Evolutionary conservation across 768 basidiomycete species (phyloP).

Genomic region (Lactarius vividus): DNA sequence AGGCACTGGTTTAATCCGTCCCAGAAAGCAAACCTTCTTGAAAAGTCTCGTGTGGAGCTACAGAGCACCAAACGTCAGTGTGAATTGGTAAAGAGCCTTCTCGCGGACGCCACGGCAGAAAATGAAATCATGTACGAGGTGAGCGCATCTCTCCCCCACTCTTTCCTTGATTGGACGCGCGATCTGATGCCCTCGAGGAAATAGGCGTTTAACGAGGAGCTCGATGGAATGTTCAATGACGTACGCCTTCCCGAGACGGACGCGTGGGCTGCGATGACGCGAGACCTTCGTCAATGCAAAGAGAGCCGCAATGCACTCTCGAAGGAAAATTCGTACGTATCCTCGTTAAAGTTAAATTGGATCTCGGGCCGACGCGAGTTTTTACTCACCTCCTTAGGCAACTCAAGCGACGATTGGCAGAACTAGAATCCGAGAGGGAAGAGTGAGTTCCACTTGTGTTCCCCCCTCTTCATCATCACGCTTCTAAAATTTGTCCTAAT

Average conservation of each 20-base stretch:
- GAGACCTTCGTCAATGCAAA: conserved; percentile 72
- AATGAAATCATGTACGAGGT: conserved; percentile 95
- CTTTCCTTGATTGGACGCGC: background rate
- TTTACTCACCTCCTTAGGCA: conserved; percentile 42
- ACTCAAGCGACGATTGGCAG: conserved; percentile 66
- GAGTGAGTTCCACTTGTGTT: conserved; percentile 53
- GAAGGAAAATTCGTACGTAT: conserved; percentile 76
- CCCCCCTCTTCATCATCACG: background rate
- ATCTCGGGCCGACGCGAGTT: conserved; percentile 12
- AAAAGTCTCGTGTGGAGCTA: conserved; percentile 60
- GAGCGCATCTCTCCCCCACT: conserved; percentile 28
- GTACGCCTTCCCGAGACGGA: conserved; percentile 77
- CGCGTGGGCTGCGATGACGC: conserved; percentile 75
- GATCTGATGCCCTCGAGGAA: background rate
- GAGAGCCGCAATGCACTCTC: conserved; percentile 68
- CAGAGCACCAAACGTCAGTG: conserved; percentile 69
- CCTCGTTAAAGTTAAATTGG: background rate
- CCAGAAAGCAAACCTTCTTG: conserved; percentile 63
- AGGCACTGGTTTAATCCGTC: background rate
- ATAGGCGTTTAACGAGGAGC: conserved; percentile 91
- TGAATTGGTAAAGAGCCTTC: conserved; percentile 73
- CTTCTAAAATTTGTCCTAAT: conserved; percentile 10
- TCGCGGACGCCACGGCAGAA: conserved; percentile 76
- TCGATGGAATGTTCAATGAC: conserved; percentile 89
- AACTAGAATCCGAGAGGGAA: conserved; percentile 71